A percentile compares a stretch with the other conserved stretches of the same genome.
Evolutionary conservation across 1,139 yeast species (phyloP).

Genomic region (Candida dubliniensis): DNA sequence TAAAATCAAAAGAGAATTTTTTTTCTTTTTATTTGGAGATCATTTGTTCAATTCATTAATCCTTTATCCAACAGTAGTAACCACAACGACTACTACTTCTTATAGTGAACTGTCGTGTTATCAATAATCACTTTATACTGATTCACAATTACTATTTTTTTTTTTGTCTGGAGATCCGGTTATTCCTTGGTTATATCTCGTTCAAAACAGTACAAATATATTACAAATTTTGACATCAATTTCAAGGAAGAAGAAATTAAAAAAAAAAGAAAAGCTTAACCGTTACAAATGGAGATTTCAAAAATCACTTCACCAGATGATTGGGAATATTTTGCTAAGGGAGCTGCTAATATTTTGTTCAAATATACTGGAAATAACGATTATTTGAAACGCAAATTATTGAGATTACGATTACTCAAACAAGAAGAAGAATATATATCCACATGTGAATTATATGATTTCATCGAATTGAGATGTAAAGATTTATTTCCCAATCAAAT

Average conservation of each 20-base stretch:
- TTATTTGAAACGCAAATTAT: constrained; percentile 34
- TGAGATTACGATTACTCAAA: constrained; percentile 39
- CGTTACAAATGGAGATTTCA: constrained; percentile 37
- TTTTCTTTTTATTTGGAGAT: no score
- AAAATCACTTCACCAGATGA: constrained; percentile 41
- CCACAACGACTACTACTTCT: no score
- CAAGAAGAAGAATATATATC: constrained; percentile 42
- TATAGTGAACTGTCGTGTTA: no score
- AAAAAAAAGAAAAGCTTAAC: no score
- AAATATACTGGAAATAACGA: constrained; percentile 40
- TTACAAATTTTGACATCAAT: background rate
- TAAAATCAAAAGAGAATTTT: no score
- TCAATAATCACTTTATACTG: no score
- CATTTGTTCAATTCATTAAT: no score
- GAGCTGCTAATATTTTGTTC: constrained; percentile 47
- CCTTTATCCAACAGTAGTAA: no score
- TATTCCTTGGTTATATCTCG: no score
- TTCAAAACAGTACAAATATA: background rate
- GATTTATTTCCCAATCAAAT: constrained; percentile 39
- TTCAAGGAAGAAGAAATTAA: no score
- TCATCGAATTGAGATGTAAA: constrained; percentile 43
- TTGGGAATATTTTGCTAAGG: constrained; percentile 48
- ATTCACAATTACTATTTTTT: no score
- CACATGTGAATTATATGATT: constrained; percentile 45
- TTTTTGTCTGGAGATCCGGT: no score